Conservation (phyloP, 1,284 basidiomycete genomes). For the Moesziomyces sp. region DNA sequence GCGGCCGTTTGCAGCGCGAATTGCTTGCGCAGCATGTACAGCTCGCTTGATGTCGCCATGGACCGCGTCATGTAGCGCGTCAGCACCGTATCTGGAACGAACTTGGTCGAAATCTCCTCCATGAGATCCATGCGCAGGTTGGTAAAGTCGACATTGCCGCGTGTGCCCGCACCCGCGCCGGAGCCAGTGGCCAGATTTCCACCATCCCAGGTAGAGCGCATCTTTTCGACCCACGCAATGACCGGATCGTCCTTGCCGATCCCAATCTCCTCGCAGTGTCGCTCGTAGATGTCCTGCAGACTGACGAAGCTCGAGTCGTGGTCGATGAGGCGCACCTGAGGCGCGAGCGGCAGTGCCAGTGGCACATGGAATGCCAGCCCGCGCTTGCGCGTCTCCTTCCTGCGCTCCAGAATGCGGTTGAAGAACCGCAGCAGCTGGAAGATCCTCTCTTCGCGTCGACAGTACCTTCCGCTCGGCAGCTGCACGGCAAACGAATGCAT, state of each 20-base stretch:
- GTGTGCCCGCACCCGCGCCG: slow-evolving; percentile 5
- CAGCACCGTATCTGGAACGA: slow-evolving; percentile 89
- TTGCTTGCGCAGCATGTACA: slow-evolving; percentile 98
- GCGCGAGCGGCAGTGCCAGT: slow-evolving; percentile 84
- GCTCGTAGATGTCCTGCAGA: slow-evolving; percentile 93
- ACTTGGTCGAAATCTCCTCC: slow-evolving; percentile 88
- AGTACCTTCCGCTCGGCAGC: slow-evolving; percentile 85
- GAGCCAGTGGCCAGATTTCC: neutral
- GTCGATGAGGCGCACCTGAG: slow-evolving; percentile 85
- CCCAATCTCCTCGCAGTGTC: slow-evolving; percentile 81
- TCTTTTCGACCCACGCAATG: slow-evolving; percentile 66
- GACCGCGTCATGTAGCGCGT: slow-evolving; percentile 88
- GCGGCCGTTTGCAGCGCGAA: slow-evolving; percentile 90
- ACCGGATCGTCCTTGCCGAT: slow-evolving; percentile 86
- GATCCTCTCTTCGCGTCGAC: slow-evolving; percentile 90
- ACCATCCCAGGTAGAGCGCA: slow-evolving; percentile 61
- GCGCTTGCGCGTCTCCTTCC: slow-evolving; percentile 93
- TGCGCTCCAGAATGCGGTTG: slow-evolving; percentile 74
- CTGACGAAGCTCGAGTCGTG: slow-evolving; percentile 91
- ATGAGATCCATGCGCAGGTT: slow-evolving; percentile 86
- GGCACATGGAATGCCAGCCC: slow-evolving; percentile 93
- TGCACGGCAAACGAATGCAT: slow-evolving; percentile 91
- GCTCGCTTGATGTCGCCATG: slow-evolving; percentile 84
- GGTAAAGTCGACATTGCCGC: slow-evolving; percentile 73
- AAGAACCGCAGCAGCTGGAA: slow-evolving; percentile 92